Percentiles rank a stretch among this genome's conserved stretches.
Evolutionary conservation across 768 basidiomycete genomes (phyloP).

Genomic region (Boletus reticuloceps): DNA sequence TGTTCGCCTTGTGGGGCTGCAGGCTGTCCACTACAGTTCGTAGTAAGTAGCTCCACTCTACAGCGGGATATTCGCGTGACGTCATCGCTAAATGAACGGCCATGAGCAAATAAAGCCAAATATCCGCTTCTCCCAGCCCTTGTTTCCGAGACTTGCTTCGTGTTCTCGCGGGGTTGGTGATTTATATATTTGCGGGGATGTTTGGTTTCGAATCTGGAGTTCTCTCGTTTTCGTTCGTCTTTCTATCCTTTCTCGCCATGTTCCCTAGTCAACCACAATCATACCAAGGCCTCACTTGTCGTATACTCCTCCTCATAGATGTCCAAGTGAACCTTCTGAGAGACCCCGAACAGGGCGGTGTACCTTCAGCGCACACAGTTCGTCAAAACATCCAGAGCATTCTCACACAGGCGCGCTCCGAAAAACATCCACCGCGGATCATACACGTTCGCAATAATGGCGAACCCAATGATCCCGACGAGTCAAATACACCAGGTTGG

Average conservation of each 20-base stretch:
- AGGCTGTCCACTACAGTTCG: too few relatives aligned
- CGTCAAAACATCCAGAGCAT: slow-evolving; percentile 48
- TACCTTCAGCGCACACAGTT: slow-evolving; percentile 45
- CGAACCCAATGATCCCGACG: slow-evolving; percentile 59
- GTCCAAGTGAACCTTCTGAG: slow-evolving; percentile 52
- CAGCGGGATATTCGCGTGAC: slow-evolving; percentile 15
- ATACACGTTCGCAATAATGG: slow-evolving; percentile 69
- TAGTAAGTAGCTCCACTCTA: too few relatives aligned
- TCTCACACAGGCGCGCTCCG: slow-evolving; percentile 49
- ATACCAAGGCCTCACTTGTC: slow-evolving; percentile 20
- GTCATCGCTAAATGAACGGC: slow-evolving; percentile 17
- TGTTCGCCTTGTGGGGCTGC: too few relatives aligned
- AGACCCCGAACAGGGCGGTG: slow-evolving; percentile 48
- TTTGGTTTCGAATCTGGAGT: background rate
- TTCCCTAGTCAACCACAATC: slow-evolving; percentile 18
- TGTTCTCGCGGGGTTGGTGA: background rate
- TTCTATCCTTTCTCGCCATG: slow-evolving; percentile 12
- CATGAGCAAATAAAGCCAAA: slow-evolving; percentile 11
- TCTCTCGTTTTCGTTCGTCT: background rate
- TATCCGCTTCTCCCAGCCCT: background rate
- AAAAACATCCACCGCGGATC: slow-evolving; percentile 50
- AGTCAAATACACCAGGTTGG: slow-evolving; percentile 56
- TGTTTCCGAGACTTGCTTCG: background rate
- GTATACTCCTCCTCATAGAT: slow-evolving; percentile 59
- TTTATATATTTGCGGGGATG: slow-evolving; percentile 19